phyloP scores from a whole-genome alignment of 2,329 filamentous ascomycete species.

The Exophiala calicioides region DNA sequence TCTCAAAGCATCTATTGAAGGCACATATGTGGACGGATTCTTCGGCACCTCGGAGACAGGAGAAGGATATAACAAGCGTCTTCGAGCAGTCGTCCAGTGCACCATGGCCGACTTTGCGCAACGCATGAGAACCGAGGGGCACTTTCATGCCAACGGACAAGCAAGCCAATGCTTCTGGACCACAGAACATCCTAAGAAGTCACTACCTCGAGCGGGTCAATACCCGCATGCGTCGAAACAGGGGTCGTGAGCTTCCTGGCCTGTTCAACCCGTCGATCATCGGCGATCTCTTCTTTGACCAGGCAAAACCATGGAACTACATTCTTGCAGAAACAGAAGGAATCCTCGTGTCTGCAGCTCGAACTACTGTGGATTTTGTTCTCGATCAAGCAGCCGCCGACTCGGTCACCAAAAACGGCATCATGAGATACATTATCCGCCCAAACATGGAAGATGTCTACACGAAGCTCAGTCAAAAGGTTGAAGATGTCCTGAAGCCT shows the following conservation, averaged over 20 bases:
- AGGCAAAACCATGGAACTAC: constrained; percentile 37
- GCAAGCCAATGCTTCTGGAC: no score
- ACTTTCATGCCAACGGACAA: constrained; percentile 21
- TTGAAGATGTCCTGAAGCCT: constrained; percentile 48
- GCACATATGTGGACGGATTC: constrained; percentile 44
- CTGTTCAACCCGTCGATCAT: constrained; percentile 38
- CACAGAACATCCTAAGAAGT: constrained; percentile 6
- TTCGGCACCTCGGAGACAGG: constrained; percentile 36
- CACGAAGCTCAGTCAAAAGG: constrained; percentile 42
- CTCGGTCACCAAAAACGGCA: constrained; percentile 23
- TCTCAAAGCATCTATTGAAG: constrained; percentile 43
- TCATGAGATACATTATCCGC: constrained; percentile 28
- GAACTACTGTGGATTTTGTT: constrained; percentile 27
- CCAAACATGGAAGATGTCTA: constrained; percentile 31
- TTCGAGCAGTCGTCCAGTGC: constrained; percentile 34
- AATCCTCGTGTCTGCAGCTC: constrained; percentile 34
- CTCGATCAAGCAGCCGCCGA: constrained; percentile 34
- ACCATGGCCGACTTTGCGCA: constrained; percentile 35
- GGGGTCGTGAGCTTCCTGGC: constrained; percentile 40
- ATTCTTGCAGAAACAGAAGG: constrained; percentile 31
- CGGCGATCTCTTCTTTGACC: constrained; percentile 38
- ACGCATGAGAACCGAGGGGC: constrained; percentile 17
- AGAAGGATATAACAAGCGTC: constrained; percentile 30
- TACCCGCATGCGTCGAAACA: constrained; percentile 22
- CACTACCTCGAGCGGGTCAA: constrained; percentile 14